Percentiles rank a stretch among this genome's conserved stretches.
These are phyloP conservation scores for Amborella trichopoda DNA, from an alignment of 164 flowering plant species.

Conservation along the genomic window DNA sequence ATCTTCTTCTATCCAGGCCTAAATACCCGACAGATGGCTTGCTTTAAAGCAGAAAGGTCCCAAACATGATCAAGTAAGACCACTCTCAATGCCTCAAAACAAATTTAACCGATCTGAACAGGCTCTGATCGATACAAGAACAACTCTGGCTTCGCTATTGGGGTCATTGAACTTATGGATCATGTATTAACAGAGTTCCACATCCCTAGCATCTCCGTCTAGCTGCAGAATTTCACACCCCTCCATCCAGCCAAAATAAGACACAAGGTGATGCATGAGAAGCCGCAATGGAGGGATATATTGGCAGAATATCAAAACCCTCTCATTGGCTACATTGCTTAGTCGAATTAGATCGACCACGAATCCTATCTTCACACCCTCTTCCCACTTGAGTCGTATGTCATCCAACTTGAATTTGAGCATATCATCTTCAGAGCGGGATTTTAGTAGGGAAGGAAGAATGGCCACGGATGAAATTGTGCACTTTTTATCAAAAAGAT, in stretches of 20 bases:
- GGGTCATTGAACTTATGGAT: constrained; percentile 51
- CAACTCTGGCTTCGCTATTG: constrained; percentile 36
- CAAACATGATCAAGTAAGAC: constrained; percentile 76
- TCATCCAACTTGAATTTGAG: not conserved
- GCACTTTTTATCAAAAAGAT: constrained; percentile 12
- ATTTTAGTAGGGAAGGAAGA: constrained; percentile 43
- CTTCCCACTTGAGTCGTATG: constrained; percentile 16
- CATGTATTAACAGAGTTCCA: constrained; percentile 30
- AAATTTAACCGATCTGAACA: constrained; percentile 72
- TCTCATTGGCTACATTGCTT: constrained; percentile 32
- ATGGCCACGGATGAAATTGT: constrained; percentile 30
- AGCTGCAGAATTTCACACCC: constrained; percentile 49
- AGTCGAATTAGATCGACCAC: constrained; percentile 47
- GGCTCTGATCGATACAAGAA: constrained; percentile 67
- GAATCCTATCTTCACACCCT: constrained; percentile 63
- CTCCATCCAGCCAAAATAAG: constrained; percentile 35
- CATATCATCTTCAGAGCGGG: not conserved
- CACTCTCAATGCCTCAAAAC: constrained; percentile 79
- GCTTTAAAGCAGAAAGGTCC: constrained; percentile 78
- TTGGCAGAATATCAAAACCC: constrained; percentile 73
- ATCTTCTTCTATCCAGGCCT: constrained; percentile 60
- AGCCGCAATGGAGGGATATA: constrained; percentile 39
- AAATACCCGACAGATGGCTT: constrained; percentile 77
- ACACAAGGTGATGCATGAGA: constrained; percentile 29
- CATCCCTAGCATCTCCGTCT: constrained; percentile 32